phyloP scores from a whole-genome alignment of 208 protist species.

The Leishmania aethiopica region DNA sequence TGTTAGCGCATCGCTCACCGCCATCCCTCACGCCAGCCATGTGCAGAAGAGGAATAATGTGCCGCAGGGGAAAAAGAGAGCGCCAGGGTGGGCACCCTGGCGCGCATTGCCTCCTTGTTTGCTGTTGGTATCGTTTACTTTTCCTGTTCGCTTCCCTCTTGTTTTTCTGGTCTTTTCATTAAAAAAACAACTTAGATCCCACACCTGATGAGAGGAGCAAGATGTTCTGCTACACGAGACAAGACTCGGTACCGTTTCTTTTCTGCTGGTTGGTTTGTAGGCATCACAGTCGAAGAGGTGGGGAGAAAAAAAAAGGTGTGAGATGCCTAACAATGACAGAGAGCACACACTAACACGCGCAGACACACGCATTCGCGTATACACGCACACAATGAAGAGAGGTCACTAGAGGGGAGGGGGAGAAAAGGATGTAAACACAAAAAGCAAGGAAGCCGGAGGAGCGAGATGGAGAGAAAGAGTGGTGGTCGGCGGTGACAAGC shows the following conservation, averaged over 20 bases:
- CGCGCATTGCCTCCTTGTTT: neutral
- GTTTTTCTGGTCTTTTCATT: neutral
- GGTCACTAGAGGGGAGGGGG: neutral
- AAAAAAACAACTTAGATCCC: neutral
- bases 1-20: neutral
- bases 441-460: neutral
- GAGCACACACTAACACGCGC: neutral
- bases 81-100: neutral
- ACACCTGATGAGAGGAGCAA: neutral
- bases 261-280: neutral
- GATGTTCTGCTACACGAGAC: neutral
- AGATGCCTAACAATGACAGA: neutral
- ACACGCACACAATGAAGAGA: neutral
- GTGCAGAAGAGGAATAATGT: neutral
- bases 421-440: neutral
- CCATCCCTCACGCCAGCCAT: neutral
- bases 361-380: neutral
- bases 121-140: neutral
- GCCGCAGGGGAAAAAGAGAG: neutral
- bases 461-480: neutral
- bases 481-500: neutral
- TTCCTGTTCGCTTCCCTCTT: constrained; percentile 2
- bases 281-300: neutral
- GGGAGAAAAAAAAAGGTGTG: neutral
- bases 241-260: neutral